Evolutionary conservation across 139 green algal species (phyloP).

Genomic region (Ettlia oleoabundans): DNA sequence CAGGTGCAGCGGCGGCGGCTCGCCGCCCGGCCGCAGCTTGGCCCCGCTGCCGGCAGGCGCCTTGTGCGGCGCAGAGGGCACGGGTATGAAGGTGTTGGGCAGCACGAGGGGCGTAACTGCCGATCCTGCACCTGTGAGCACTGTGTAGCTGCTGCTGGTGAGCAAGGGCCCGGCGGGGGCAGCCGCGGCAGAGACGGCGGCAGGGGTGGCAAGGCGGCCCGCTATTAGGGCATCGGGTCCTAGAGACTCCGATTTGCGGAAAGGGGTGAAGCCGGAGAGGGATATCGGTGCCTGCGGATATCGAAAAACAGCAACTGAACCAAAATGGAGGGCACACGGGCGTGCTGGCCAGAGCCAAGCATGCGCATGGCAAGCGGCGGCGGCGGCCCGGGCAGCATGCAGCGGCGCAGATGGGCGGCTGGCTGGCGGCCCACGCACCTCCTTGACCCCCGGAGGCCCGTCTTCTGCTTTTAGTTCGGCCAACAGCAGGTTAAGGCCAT

Average conservation of each 20-base stretch:
- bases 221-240: too few species aligned
- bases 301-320: too few species aligned
- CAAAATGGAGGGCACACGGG: too few species aligned
- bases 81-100: slow-evolving; percentile 12
- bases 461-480: slow-evolving; percentile 22
- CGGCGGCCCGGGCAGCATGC: not conserved
- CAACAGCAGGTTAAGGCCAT: slow-evolving; percentile 3
- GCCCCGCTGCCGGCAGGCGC: not conserved
- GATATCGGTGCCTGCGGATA: not conserved
- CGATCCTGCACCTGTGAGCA: not conserved
- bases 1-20: slow-evolving; percentile 7
- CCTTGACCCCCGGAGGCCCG: not conserved
- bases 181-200: not conserved
- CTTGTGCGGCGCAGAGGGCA: too few species aligned
- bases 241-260: not conserved
- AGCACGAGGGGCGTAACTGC: not conserved
- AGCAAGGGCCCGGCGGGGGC: not conserved
- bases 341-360: too few species aligned
- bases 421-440: not conserved
- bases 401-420: not conserved
- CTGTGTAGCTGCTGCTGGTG: not conserved
- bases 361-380: not conserved
- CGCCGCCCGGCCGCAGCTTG: not conserved
- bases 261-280: not conserved
- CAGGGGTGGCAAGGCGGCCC: not conserved